phyloP scores from a whole-genome alignment of 2,329 filamentous ascomycete species.

The Epichloe gansuensis region DNA sequence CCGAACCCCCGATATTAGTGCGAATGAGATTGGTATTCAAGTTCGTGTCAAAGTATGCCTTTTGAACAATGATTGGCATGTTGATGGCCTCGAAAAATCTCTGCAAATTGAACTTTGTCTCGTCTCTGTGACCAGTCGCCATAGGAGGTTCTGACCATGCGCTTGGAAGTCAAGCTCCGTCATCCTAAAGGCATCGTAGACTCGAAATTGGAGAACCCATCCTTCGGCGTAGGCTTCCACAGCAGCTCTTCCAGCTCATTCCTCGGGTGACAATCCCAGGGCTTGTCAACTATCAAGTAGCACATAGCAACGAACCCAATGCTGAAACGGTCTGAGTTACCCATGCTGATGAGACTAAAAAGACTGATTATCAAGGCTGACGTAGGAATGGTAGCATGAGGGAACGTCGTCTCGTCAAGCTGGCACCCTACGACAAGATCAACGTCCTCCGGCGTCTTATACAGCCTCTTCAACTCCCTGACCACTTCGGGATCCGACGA shows the following conservation, averaged over 20 bases:
- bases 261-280: not conserved
- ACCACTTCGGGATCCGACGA: not conserved
- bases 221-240: not conserved
- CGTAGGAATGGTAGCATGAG: not conserved
- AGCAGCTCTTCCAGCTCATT: not conserved
- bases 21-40: not conserved
- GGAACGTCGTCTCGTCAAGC: not conserved
- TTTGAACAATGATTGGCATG: not conserved
- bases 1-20: not conserved
- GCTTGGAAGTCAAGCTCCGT: not conserved
- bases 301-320: not conserved
- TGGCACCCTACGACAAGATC: not conserved
- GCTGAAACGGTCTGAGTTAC: not conserved
- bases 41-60: not conserved
- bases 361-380: not conserved
- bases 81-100: not conserved
- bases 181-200: not conserved
- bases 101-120: not conserved
- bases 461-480: not conserved
- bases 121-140: not conserved
- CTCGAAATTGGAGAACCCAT: not conserved
- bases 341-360: not conserved
- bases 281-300: not conserved
- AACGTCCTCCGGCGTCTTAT: not conserved
- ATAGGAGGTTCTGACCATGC: not conserved